Evolutionary conservation across 129 eudicot species (phyloP), one percentile per base, ranked within the genome.

Genomic region (Lactuca saligna): DNA sequence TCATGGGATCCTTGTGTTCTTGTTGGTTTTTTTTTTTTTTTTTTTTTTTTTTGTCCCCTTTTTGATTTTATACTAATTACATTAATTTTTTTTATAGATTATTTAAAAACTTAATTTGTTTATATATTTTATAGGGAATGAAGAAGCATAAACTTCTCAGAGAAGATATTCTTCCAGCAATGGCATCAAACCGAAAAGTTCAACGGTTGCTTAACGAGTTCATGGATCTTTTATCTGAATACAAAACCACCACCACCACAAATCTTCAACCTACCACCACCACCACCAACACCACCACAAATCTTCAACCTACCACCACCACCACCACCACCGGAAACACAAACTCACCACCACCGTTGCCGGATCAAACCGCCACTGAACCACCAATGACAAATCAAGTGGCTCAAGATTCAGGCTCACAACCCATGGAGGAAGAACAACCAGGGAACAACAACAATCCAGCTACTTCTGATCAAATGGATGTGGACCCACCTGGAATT

Each of bases 161-260:
- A 44, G 94, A 94, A 76, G 99, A 94, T 71, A 87, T 94, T 75
- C 99, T 94, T 80, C 97, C 99, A 8, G 99, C 99, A 66, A 78
- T 94, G 94, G 99, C 99, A 5, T 94, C 99, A 5, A 94, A 94
- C 78, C 75, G 97, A 34, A 90, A 94, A 82, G 96, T 94, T 2
- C 99, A 94, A 46, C 77, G 99, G 53, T 74, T 94, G 74, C 94
- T 94, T 1, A 90, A 90, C 20, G 99, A 94, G 81, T 94, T 87
- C 70, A 87, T 94, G 93, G 96, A 87, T 78, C 94, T 90, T 66
- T 79, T 90, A 3, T 94, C 96, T 1, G 99, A 94, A 73, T 87
- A 94, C 65, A 87, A 77, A 25, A 74, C 70, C n/a, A 39, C 65
- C 55, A 73, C 60, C 7, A 35, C 6, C 38, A 34, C 59, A 7